phyloP scores from a whole-genome alignment of 495 filamentous ascomycete species.

The Apodospora peruviana region DNA sequence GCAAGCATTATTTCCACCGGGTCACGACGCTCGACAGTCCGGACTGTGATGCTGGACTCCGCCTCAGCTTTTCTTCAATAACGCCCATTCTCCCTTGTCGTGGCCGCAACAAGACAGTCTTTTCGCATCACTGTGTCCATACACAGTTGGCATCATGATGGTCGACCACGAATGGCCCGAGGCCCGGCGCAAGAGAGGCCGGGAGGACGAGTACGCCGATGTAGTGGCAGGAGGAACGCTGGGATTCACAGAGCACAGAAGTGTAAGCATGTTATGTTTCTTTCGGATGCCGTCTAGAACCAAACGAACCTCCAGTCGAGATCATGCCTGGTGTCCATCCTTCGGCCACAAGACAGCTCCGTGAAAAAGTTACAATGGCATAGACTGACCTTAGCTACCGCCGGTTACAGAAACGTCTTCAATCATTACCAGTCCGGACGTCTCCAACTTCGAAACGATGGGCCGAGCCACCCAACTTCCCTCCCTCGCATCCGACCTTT shows the following conservation, averaged over 20 bases:
- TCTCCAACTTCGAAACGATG: conserved; percentile 37
- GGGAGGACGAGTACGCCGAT: conserved; percentile 29
- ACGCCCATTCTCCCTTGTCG: too few relatives aligned
- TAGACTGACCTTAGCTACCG: too few relatives aligned
- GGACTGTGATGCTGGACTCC: too few relatives aligned
- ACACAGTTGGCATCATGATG: too few relatives aligned
- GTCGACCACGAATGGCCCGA: conserved; percentile 16
- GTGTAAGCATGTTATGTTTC: conserved; percentile 25
- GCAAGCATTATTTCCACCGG: too few relatives aligned
- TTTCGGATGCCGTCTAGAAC: too few relatives aligned
- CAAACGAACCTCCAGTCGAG: too few relatives aligned
- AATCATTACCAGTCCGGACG: conserved; percentile 37
- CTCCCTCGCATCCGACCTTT: conserved; percentile 15
- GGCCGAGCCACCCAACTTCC: conserved; percentile 26
- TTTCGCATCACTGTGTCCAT: too few relatives aligned
- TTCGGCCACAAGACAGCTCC: not conserved
- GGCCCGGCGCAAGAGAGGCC: conserved; percentile 21
- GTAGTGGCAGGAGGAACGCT: conserved; percentile 18
- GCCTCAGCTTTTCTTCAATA: too few relatives aligned
- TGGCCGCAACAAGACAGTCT: too few relatives aligned
- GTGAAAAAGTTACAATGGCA: too few relatives aligned
- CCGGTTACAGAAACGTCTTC: conserved; percentile 43
- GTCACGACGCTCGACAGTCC: too few relatives aligned
- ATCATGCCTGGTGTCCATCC: not conserved
- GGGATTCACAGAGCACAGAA: conserved; percentile 44